Evolutionary conservation across 2,329 filamentous ascomycete species (phyloP), one percentile per base, ranked within the genome.

Genomic region (Bipolaris victoriae): DNA sequence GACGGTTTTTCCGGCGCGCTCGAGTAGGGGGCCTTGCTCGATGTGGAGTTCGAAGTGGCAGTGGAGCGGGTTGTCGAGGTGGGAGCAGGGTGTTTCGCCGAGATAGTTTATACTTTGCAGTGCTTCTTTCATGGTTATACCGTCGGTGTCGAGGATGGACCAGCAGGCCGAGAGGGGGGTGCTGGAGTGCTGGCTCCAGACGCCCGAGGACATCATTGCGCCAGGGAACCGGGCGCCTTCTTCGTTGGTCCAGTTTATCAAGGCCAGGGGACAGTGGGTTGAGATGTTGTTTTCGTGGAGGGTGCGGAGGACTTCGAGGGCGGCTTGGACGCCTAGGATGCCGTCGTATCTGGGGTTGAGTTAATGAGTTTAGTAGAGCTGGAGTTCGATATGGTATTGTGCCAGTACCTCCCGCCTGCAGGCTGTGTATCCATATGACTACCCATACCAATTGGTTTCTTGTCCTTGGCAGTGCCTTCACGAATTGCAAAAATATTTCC

Each of bases 1-100:
- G 36, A 93, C 82, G 31, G 85, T 85, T 57, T 86, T 81, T 3
- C 79, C 73, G 44, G 82, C 81, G 2, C 79, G 79, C 67, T 92
- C 86, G 0, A 95, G 81, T 24, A 90, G 84, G 0, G 90, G 90
- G 0, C 90, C 90, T 72, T 96, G 91, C 72, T 95, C 91, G 43
- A 93, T 93, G 69, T 94, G 90, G 11, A 94, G 81, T 73, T 93
- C 90, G 66, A 93, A 92, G 71, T 93, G 90, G 0, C 88, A 89
- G 1, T 85, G 87, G 69, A 91, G 84, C 0, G 87, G 87, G 15
- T 83, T 85, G 20, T 80, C 78, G 56, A 81, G 79, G 71, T 88
- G 82, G 47, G 81, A 85, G 40, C 84, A 84, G 1, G 82, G 80
- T 0, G 81, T 74, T 5, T 55, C 39, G 2, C 76, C 73, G 0